Evolutionary conservation across 2,329 filamentous ascomycete genomes (phyloP).

Genomic region (Bipolaris zeicola): DNA sequence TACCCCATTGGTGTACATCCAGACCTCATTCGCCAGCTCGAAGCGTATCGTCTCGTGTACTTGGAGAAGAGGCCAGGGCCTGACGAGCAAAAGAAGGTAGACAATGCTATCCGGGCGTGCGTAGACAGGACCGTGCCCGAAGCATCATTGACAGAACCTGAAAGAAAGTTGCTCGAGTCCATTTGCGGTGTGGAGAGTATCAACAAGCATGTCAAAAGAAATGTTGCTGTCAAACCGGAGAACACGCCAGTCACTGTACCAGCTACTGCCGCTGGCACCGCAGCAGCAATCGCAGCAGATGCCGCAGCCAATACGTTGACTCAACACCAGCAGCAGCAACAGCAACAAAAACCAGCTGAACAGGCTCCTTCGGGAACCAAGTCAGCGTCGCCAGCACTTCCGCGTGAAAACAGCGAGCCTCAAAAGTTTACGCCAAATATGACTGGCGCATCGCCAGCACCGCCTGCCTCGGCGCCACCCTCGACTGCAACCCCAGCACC

Average conservation of each 20-base stretch:
- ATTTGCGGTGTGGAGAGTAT: slow-evolving; percentile 33
- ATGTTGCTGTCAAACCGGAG: slow-evolving; percentile 17
- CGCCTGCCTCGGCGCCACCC: slow-evolving; percentile 3
- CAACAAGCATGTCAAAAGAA: slow-evolving; percentile 21
- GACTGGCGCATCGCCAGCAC: slow-evolving; percentile 22
- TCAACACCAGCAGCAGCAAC: slow-evolving; percentile 2
- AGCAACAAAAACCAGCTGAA: slow-evolving; percentile 1
- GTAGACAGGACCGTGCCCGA: slow-evolving; percentile 33
- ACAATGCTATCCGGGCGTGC: slow-evolving; percentile 43
- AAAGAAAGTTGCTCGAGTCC: slow-evolving; percentile 31
- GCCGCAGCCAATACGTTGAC: slow-evolving; percentile 31
- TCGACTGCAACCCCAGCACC: slow-evolving; percentile 17
- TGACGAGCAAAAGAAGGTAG: slow-evolving; percentile 37
- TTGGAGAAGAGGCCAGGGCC: slow-evolving; percentile 30
- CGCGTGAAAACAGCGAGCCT: slow-evolving; percentile 21
- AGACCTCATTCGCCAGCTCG: slow-evolving; percentile 40
- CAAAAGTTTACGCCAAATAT: slow-evolving; percentile 40
- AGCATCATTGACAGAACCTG: slow-evolving; percentile 31
- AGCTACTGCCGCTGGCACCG: slow-evolving; percentile 31
- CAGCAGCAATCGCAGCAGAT: slow-evolving; percentile 43
- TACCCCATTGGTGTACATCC: slow-evolving; percentile 38
- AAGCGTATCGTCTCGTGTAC: slow-evolving; percentile 43
- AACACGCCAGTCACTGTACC: slow-evolving; percentile 14
- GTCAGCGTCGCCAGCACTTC: slow-evolving; percentile 8
- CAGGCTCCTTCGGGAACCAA: slow-evolving; percentile 5